Percentiles rank a stretch among this genome's conserved stretches.
These are phyloP conservation scores for Pseudogymnoascus sp. DNA, from an alignment of 2,329 filamentous ascomycete genomes.

Conservation along the genomic window DNA sequence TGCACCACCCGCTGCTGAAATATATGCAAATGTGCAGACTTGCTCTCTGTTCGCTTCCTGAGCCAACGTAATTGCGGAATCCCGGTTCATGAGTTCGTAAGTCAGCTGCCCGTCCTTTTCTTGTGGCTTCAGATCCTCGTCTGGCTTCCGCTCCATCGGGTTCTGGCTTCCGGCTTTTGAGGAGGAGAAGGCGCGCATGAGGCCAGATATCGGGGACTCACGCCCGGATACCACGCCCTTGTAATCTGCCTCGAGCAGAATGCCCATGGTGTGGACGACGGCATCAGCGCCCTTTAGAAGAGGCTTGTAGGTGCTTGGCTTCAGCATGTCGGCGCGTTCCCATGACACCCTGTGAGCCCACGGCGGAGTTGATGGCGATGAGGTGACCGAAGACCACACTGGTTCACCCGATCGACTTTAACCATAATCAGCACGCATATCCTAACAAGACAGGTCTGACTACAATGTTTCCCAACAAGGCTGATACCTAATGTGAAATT, in stretches of 20 bases:
- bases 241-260: conserved; percentile 94
- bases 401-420: conserved; percentile 81
- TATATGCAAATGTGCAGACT: conserved; percentile 68
- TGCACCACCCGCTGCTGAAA: conserved; percentile 79
- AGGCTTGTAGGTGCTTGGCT: conserved; percentile 67
- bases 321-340: conserved; percentile 81
- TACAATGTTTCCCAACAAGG: neutral
- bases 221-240: conserved; percentile 80
- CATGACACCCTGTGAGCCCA: conserved; percentile 81
- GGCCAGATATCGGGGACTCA: conserved; percentile 70
- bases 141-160: conserved; percentile 54
- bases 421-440: conserved; percentile 4
- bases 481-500: neutral
- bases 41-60: conserved; percentile 60
- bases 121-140: conserved; percentile 53
- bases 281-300: conserved; percentile 70
- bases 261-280: conserved; percentile 92
- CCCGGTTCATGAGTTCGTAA: conserved; percentile 96
- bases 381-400: conserved; percentile 71
- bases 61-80: conserved; percentile 75
- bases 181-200: conserved; percentile 68
- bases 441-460: neutral
- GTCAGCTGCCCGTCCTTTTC: conserved; percentile 71
- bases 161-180: conserved; percentile 57
- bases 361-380: conserved; percentile 52